Conservation (phyloP, 2,329 filamentous ascomycete genomes). For the Alternaria triticina region DNA sequence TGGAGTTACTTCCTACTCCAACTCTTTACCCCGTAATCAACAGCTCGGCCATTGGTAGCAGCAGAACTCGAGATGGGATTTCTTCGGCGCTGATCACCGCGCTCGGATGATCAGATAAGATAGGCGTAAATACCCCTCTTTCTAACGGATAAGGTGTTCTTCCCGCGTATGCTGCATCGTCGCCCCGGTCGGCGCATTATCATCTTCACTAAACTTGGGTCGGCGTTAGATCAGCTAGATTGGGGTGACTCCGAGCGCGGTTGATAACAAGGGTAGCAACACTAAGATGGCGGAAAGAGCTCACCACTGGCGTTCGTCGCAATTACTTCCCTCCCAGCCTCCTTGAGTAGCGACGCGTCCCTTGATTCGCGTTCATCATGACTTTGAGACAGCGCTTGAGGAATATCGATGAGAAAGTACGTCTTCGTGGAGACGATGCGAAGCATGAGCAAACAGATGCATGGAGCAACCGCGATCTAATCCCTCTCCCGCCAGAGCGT, state of each 20-base stretch:
- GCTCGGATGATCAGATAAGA: slow-evolving; percentile 7
- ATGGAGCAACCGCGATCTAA: slow-evolving; percentile 49
- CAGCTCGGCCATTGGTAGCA: not conserved
- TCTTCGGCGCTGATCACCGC: not conserved
- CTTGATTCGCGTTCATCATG: slow-evolving; percentile 4
- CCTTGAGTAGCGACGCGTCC: not conserved
- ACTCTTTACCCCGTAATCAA: not conserved
- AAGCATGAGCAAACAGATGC: slow-evolving; percentile 56
- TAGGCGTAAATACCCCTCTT: slow-evolving; percentile 9
- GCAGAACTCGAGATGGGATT: not conserved
- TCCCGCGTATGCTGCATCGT: not conserved
- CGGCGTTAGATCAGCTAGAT: not conserved
- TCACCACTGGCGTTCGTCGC: not conserved
- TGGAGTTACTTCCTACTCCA: not conserved
- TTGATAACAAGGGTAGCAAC: not conserved
- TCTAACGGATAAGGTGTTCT: not conserved
- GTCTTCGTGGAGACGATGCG: slow-evolving; percentile 49
- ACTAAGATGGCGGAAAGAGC: slow-evolving; percentile 4
- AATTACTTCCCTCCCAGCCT: not conserved
- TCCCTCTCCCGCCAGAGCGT: slow-evolving; percentile 48
- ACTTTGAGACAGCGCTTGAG: slow-evolving; percentile 17
- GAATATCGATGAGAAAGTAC: slow-evolving; percentile 40
- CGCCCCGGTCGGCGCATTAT: not conserved
- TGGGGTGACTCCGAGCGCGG: not conserved
- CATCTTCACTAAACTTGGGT: not conserved